Base-by-base conservation (phyloP, 768 basidiomycete species). In the Pholiota molesta region DNA sequence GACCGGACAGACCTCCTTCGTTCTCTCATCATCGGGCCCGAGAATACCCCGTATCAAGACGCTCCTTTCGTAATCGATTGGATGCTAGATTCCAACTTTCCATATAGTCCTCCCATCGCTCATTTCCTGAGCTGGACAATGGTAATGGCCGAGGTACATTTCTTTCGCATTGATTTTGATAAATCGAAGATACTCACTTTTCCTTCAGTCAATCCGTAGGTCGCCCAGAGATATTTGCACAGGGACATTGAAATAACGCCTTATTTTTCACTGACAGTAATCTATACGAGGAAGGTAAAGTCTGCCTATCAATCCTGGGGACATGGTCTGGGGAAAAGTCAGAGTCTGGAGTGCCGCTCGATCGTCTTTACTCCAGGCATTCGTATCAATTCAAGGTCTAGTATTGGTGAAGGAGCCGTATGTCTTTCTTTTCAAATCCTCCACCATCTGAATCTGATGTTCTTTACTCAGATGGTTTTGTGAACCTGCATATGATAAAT, bases 51-150 rank as follows among this genome's bases (percentile, higher is more conserved):
- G n/a, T 97, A 97, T 66, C 86, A 93, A 73, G 91, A 96, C 73
- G 93, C 94, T 19, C 96, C 95, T 0, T 96, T 97, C 75, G 89
- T 97, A 26, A 97, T 97, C 60, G 95, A 98, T 75, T 94, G 92
- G 92, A 86, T 88, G 82, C 78, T 94, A 11, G 92, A 92, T 68
- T 92, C 86, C 57, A 88, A 90, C 72, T 97, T 90, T 72, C 94
- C 89, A 49, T 86, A 87, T 65, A 85, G 79, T 62, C 94, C 95
- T 13, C 95, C 95, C 0, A 79, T 86, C 59, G 96, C 95, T 10
- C 90, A 93, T 76, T 98, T 98, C 74, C 82, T 89, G 53, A 95
- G 93, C 62, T 96, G 94, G 92, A 97, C 95, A 94, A 94, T 73
- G 95, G 95, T 3, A 94, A 95, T 70, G 95, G 95, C 31, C 81